Evolutionary conservation across 768 basidiomycete genomes (phyloP), one percentile per base, ranked within the genome.

Genomic region (Grammothele lineata): DNA sequence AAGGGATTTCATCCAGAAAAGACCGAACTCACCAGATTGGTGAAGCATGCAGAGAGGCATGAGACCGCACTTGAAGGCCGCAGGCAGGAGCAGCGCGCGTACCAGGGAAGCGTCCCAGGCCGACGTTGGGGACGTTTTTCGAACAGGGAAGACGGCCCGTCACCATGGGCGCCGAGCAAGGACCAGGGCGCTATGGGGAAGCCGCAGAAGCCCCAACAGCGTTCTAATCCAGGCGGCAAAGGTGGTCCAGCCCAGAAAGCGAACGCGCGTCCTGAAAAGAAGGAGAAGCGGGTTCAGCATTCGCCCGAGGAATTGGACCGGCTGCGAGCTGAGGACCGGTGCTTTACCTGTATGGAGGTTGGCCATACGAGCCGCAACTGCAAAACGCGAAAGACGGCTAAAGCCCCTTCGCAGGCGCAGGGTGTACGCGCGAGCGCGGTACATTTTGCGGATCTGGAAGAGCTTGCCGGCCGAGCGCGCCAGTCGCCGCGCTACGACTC

Each of bases 271-370:
- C 30, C 30, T 14, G 15, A 18, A 11, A 26, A 37, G 22, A 26
- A 15, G 18, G 30, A 32, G 5, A 43, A 34, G 3, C 10, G 21
- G 6, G 23, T 25, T 17, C 39, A 34, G 38, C 32, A 40, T 5
- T 21, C 35, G 14, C 22, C 23, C 15, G 49, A 40, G 19, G 45
- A 46, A 32, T 34, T 11, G 4, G 37, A 51, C 22, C 23, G 37
- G 10, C 27, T 40, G 17, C 33, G 49, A 6, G 49, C 49, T 10
- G 49, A 51, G 32, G 50, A 40, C 1, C 39, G 36, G 4, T 53
- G 51, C 42, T 53, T 53, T 19, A 45, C 4, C 38, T 53, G 51
- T 27, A 40, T 25, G n/a, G 51, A 53, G n/a, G 32, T 19, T 15
- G 51, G 51, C 8, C 51, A 53, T 37, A 15, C 38, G 23, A 34